Percentiles rank a stretch among this genome's conserved stretches.
Conservation (phyloP, 352 stramenopile genomes). For the Globisporangium spinosum region DNA sequence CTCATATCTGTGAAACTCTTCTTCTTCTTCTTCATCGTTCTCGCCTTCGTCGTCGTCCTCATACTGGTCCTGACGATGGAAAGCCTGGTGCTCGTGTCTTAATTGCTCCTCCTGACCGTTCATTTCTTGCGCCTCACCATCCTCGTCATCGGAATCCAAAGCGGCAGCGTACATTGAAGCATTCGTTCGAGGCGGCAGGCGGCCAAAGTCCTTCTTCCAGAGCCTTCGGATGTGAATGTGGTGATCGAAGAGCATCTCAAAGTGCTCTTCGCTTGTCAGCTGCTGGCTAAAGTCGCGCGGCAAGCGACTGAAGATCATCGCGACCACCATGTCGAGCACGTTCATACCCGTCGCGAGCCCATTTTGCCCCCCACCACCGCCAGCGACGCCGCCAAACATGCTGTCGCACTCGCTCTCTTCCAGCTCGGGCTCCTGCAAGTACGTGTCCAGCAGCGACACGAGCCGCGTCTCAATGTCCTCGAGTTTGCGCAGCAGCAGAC, state of each 20-base stretch:
- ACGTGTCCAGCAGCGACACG: conserved; percentile 50
- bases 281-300: conserved; percentile 56
- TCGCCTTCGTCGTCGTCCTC: conserved; percentile 15
- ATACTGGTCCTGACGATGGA: conserved; percentile 6
- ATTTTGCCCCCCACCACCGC: conserved; percentile 7
- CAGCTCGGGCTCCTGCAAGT: conserved; percentile 54
- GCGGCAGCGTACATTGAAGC: conserved; percentile 8
- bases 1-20: conserved; percentile 17
- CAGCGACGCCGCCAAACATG: conserved; percentile 31
- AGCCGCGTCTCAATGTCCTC: conserved; percentile 79
- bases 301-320: conserved; percentile 82
- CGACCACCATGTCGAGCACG: conserved; percentile 84
- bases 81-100: background rate
- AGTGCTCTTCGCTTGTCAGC: conserved; percentile 60
- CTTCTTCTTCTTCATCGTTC: conserved; percentile 5
- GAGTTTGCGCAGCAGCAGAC: conserved; percentile 69
- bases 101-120: conserved; percentile 10
- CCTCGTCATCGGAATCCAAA: conserved; percentile 12
- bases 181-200: conserved; percentile 36
- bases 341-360: conserved; percentile 51
- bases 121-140: conserved; percentile 19
- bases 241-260: conserved; percentile 70
- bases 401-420: conserved; percentile 42
- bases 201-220: conserved; percentile 85
- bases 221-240: conserved; percentile 76